Evolutionary conservation across 331 rosid species (phyloP), one percentile per base, ranked within the genome.

Genomic region (Telfairia occidentalis): DNA sequence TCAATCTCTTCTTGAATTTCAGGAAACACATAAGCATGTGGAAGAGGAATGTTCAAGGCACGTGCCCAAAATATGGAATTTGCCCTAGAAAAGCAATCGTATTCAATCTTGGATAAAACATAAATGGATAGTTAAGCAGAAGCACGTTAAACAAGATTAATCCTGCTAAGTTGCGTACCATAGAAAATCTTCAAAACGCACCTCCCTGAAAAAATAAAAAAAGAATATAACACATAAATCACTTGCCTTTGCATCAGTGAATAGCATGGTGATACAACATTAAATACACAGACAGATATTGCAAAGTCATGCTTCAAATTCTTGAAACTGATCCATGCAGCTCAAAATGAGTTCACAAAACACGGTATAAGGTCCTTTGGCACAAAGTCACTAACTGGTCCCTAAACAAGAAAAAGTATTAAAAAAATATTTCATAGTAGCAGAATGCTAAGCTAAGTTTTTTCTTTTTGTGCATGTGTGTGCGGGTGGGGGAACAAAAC

Each of bases 11-110:
- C 91, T 82, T 85, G 83, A 71, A 52, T 78, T 83, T 87, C 71
- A 29, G 92, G 97, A 87, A 95, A 95, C 52, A 95, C 98, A 82
- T 83, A 90, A 71, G 92, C 83, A 76, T 75, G 83, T 28, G 97
- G 98, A 79, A 91, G 75, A 61, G 97, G 98, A 83, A 92, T 84
- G 81, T 90, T 95, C 87, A 95, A 85, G 81, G 96, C 98, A 50
- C 90, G 93, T 79, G 90, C 86, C 98, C 98, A 95, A 81, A 90
- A 95, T 40, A 95, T 83, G 79, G 96, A 95, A 86, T 91, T 95
- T 21, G 96, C 98, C 97, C 98, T 91, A 79, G 46, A 76, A 42
- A 77, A 58, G 81, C 74, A 79, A 61, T 76, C 70, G 60, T 77
- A 70, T 76, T 75, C 58, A 49, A 45, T 61, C 79, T 77, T 48